Evolutionary conservation across 1,139 yeast genomes (phyloP).

Genomic region (Nakaseomyces bracarensis): DNA sequence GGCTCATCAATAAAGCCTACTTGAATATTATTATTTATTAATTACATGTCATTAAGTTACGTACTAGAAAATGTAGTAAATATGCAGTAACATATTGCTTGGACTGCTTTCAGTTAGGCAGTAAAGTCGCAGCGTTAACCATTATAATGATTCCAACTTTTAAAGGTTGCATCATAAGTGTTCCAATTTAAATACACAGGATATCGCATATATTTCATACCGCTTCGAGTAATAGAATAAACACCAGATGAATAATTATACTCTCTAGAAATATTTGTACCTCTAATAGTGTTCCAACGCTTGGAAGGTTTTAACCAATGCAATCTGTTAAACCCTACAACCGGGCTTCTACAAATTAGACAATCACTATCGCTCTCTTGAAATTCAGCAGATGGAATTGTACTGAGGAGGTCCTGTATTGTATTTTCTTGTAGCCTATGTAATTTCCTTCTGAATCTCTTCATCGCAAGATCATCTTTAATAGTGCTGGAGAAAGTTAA

Average conservation of each 20-base stretch:
- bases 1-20: no score
- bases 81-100: no score
- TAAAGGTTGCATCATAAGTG: slow-evolving; percentile 22
- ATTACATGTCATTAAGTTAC: neutral
- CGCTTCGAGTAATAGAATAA: slow-evolving; percentile 22
- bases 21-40: no score
- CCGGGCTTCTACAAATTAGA: slow-evolving; percentile 22
- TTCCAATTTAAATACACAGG: slow-evolving; percentile 23
- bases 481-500: slow-evolving; percentile 13
- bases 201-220: slow-evolving; percentile 23
- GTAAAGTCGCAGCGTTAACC: neutral
- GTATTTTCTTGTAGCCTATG: slow-evolving; percentile 13
- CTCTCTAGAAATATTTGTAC: slow-evolving; percentile 21
- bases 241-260: slow-evolving; percentile 16
- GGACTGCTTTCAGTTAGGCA: no score
- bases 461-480: slow-evolving; percentile 12
- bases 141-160: slow-evolving; percentile 24
- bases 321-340: slow-evolving; percentile 27
- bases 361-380: slow-evolving; percentile 22
- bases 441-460: slow-evolving; percentile 16
- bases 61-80: no score
- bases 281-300: slow-evolving; percentile 20
- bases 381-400: slow-evolving; percentile 23
- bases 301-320: slow-evolving; percentile 26
- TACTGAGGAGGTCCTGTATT: slow-evolving; percentile 14